Evolutionary conservation across 2,329 filamentous ascomycete genomes (phyloP).

Genomic region (Colletotrichum sp.): DNA sequence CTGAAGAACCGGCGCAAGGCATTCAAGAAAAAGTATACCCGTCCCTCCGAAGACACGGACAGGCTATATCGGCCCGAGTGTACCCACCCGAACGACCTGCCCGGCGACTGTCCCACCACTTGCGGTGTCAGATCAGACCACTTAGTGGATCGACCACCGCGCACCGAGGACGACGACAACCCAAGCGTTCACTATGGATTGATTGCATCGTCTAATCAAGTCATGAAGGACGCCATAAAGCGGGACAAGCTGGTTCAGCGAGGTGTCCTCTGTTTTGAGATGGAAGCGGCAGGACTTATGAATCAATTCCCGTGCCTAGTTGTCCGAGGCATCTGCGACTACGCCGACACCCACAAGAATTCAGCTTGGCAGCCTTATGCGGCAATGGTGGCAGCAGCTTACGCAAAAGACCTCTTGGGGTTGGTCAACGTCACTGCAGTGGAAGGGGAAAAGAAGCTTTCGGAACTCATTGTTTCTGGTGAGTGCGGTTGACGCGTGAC

Average conservation of each 20-base stretch:
- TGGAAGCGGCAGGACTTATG: conserved; percentile 34
- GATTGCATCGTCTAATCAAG: conserved; percentile 35
- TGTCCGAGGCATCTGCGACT: conserved; percentile 44
- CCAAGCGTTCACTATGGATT: conserved; percentile 24
- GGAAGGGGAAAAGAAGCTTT: neutral
- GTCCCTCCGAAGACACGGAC: rapidly evolving
- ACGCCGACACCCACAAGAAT: conserved; percentile 44
- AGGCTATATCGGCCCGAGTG: rapidly evolving
- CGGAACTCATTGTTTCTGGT: neutral
- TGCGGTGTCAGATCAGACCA: neutral
- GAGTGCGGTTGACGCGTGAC: no score
- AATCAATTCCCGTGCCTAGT: conserved; percentile 35
- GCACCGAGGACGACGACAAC: neutral
- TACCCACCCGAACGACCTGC: rapidly evolving
- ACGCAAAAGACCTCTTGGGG: conserved; percentile 5
- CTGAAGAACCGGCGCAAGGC: neutral
- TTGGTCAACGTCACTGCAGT: rapidly evolving
- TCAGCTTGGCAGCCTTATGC: conserved; percentile 40
- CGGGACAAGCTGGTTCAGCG: conserved; percentile 26
- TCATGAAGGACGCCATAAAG: conserved; percentile 34
- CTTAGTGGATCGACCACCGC: neutral
- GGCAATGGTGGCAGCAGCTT: conserved; percentile 34
- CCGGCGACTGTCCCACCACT: neutral
- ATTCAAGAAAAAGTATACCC: neutral
- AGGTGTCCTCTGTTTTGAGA: conserved; percentile 24